Evolutionary conservation across 2,329 filamentous ascomycete genomes (phyloP).

Genomic region (Neofusicoccum cordaticola): DNA sequence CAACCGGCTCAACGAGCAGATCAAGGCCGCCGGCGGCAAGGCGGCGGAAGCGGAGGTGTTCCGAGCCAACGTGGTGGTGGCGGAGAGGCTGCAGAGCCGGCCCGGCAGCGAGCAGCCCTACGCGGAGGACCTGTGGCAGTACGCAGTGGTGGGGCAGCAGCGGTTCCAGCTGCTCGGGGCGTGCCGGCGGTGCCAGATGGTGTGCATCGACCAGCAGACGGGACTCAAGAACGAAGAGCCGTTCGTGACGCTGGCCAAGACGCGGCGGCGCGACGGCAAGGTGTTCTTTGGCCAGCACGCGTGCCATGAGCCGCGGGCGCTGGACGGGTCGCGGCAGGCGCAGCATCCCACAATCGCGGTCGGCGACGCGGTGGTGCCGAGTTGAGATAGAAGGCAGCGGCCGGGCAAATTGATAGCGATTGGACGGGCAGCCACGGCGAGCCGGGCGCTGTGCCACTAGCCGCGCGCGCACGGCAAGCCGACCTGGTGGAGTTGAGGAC

Average conservation of each 20-base stretch:
- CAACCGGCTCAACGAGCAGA: slow-evolving; percentile 70
- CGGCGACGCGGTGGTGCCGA: slow-evolving; percentile 29
- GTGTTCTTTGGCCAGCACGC: slow-evolving; percentile 86
- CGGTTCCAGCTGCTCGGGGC: slow-evolving; percentile 72
- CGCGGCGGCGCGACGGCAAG: slow-evolving; percentile 75
- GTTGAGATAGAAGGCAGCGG: neutral
- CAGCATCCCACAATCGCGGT: slow-evolving; percentile 39
- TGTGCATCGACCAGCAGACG: slow-evolving; percentile 85
- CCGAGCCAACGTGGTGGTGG: slow-evolving; percentile 81
- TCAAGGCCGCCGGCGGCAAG: slow-evolving; percentile 61
- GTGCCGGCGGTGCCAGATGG: slow-evolving; percentile 92
- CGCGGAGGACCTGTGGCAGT: slow-evolving; percentile 75
- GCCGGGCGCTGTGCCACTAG: neutral
- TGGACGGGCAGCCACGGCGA: neutral
- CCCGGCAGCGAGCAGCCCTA: slow-evolving; percentile 60
- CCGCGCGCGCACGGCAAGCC: neutral
- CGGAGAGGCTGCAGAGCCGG: slow-evolving; percentile 41
- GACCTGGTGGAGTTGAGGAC: neutral
- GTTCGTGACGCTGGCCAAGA: slow-evolving; percentile 84
- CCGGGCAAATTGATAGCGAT: slow-evolving; percentile 1
- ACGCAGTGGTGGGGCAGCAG: slow-evolving; percentile 63
- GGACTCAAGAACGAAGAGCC: slow-evolving; percentile 73
- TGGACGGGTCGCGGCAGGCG: slow-evolving; percentile 23
- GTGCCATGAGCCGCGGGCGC: slow-evolving; percentile 37
- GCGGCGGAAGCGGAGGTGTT: slow-evolving; percentile 72